phyloP scores from a whole-genome alignment of 352 stramenopile genomes.

The Saprolegnia parasitica region DNA sequence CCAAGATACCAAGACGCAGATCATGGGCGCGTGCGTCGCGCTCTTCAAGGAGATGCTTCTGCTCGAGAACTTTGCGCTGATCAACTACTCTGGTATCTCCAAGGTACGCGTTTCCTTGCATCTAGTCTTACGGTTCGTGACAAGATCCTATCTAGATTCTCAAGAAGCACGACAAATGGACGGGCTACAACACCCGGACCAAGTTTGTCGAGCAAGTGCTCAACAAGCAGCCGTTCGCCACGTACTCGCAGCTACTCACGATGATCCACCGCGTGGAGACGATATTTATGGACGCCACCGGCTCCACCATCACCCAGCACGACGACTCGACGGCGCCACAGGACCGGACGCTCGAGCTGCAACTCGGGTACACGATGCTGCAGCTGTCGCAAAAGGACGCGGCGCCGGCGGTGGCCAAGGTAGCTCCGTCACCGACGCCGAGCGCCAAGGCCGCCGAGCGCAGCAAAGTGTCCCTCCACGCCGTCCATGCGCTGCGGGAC shows the following conservation, averaged over 20 bases:
- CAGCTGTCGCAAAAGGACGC: not conserved
- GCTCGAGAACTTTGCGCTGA: slow-evolving; percentile 85
- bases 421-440: not conserved
- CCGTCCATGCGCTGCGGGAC: slow-evolving; percentile 68
- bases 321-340: slow-evolving; percentile 35
- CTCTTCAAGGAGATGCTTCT: slow-evolving; percentile 84
- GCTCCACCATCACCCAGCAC: slow-evolving; percentile 79
- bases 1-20: slow-evolving; percentile 38
- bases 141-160: slow-evolving; percentile 49
- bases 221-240: slow-evolving; percentile 85
- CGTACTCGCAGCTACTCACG: slow-evolving; percentile 72
- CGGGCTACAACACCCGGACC: slow-evolving; percentile 84
- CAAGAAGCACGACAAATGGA: slow-evolving; percentile 90
- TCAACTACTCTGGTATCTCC: slow-evolving; percentile 87
- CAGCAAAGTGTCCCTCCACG: slow-evolving; percentile 51
- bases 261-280: slow-evolving; percentile 86
- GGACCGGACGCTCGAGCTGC: slow-evolving; percentile 18
- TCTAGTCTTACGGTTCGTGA: not conserved
- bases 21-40: slow-evolving; percentile 79
- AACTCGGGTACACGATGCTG: slow-evolving; percentile 28
- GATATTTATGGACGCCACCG: slow-evolving; percentile 85
- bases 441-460: not conserved
- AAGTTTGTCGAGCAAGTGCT: slow-evolving; percentile 88
- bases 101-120: slow-evolving; percentile 41
- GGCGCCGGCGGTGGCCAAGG: not conserved